These are phyloP conservation scores for Pulveroboletus sp. DNA, from an alignment of 768 basidiomycete species.

Conservation along the genomic window DNA sequence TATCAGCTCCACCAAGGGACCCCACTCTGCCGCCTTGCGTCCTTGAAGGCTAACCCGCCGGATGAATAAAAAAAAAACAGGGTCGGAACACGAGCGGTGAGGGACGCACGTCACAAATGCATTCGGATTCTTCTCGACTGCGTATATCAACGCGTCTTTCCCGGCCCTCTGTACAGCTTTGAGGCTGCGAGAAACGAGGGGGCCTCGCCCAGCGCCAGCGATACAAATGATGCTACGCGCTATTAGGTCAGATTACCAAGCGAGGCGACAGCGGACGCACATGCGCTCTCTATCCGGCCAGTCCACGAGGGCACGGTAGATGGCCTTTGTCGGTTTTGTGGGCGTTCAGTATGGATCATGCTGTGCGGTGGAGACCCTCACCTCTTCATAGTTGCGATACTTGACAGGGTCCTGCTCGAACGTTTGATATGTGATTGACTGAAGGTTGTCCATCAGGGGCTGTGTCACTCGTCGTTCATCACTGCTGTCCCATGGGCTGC, in stretches of 20 bases:
- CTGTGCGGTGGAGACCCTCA: slow-evolving; percentile 25
- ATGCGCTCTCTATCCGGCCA: slow-evolving; percentile 54
- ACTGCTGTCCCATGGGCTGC: slow-evolving; percentile 3
- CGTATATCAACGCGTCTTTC: slow-evolving; percentile 66
- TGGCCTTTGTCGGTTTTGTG: slow-evolving; percentile 48
- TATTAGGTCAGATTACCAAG: slow-evolving; percentile 15
- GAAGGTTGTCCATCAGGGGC: slow-evolving; percentile 97
- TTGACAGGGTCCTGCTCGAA: slow-evolving; percentile 98
- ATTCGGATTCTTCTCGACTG: slow-evolving; percentile 95
- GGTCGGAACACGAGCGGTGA: slow-evolving; percentile 2
- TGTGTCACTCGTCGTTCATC: slow-evolving; percentile 28
- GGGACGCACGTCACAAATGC: slow-evolving; percentile 85
- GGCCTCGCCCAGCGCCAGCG: slow-evolving; percentile 93
- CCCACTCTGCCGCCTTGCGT: slow-evolving; percentile 80
- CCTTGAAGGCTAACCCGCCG: slow-evolving; percentile 66
- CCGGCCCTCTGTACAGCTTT: slow-evolving; percentile 65
- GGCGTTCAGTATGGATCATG: slow-evolving; percentile 7
- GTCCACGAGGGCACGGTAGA: slow-evolving; percentile 74
- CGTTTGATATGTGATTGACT: slow-evolving; percentile 92
- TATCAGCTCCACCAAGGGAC: slow-evolving; percentile 69
- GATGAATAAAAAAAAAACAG: slow-evolving; percentile 16
- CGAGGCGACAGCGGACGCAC: slow-evolving; percentile 42
- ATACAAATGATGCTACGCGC: slow-evolving; percentile 72
- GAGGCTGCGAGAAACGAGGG: slow-evolving; percentile 82
- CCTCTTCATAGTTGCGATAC: slow-evolving; percentile 93